A percentile compares a stretch with the other conserved stretches of the same genome.
Conservation (phyloP, 345 rosid genomes). For the Populus alba region DNA sequence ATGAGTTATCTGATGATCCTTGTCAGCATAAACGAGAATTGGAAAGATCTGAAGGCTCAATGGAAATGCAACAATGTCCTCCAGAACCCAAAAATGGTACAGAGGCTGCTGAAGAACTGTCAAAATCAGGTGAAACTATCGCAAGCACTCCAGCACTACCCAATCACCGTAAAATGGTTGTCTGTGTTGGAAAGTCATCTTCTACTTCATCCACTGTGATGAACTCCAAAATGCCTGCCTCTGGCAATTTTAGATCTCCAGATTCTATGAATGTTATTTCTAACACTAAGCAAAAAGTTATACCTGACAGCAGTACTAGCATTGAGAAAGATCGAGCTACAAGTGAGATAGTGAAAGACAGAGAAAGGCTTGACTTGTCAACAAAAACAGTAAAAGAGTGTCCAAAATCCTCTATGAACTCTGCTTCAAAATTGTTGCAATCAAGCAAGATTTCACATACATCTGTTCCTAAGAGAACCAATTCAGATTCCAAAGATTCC, state of each 20-base stretch:
- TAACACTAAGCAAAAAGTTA: constrained; percentile 35
- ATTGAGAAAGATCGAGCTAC: constrained; percentile 46
- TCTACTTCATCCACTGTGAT: constrained; percentile 32
- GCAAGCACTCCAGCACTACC: constrained; percentile 31
- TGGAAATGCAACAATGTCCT: constrained; percentile 28
- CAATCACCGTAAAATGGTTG: constrained; percentile 39
- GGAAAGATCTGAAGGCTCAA: constrained; percentile 34
- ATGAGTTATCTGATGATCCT: constrained; percentile 27
- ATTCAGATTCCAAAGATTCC: constrained; percentile 53
- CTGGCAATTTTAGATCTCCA: constrained; percentile 41
- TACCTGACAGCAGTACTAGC: constrained; percentile 32
- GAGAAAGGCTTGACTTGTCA: constrained; percentile 38
- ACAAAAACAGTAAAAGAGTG: constrained; percentile 49
- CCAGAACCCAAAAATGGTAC: constrained; percentile 39
- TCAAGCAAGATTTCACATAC: constrained; percentile 56
- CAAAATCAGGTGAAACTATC: constrained; percentile 36
- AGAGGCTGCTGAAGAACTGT: constrained; percentile 35
- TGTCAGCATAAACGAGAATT: constrained; percentile 34
- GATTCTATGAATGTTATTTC: constrained; percentile 43
- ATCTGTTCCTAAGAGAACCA: constrained; percentile 47
- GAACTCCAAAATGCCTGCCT: constrained; percentile 37
- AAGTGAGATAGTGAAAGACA: constrained; percentile 41
- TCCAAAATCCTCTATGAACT: constrained; percentile 35
- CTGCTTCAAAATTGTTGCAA: constrained; percentile 42
- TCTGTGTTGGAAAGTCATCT: constrained; percentile 49